Conservation (phyloP, 2,329 filamentous ascomycete genomes). For the Colletotrichum phormii region DNA sequence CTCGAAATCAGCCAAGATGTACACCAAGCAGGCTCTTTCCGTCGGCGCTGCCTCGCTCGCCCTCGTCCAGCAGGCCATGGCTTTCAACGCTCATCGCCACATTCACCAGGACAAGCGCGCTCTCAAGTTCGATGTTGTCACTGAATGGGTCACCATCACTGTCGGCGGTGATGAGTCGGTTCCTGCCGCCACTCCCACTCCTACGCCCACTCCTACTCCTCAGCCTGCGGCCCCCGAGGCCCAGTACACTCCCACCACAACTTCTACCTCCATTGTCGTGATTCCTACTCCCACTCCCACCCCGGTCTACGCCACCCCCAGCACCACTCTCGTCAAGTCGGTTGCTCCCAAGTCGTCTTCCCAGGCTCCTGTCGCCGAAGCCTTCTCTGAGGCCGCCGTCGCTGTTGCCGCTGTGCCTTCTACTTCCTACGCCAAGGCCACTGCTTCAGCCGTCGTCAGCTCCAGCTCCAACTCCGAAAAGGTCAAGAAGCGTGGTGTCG, state of each 20-base stretch:
- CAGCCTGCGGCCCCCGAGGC: slow-evolving; percentile 11
- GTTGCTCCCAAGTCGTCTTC: slow-evolving; percentile 28
- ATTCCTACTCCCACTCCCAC: slow-evolving; percentile 9
- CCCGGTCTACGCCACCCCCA: slow-evolving; percentile 19
- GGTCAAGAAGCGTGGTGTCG: slow-evolving; percentile 72
- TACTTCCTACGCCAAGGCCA: slow-evolving; percentile 40
- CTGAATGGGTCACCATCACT: slow-evolving; percentile 56
- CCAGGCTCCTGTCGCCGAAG: slow-evolving; percentile 20
- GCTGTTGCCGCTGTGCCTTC: slow-evolving; percentile 36
- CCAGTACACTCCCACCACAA: slow-evolving; percentile 30
- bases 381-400: slow-evolving; percentile 4
- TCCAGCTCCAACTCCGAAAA: slow-evolving; percentile 24
- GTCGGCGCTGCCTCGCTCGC: slow-evolving; percentile 53
- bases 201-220: slow-evolving; percentile 16
- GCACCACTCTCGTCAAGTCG: slow-evolving; percentile 39
- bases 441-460: slow-evolving; percentile 30
- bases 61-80: slow-evolving; percentile 57
- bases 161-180: slow-evolving; percentile 47
- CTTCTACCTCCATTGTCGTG: slow-evolving; percentile 30
- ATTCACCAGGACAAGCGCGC: slow-evolving; percentile 50
- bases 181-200: slow-evolving; percentile 24
- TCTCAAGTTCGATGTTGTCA: slow-evolving; percentile 49
- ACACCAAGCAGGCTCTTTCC: slow-evolving; percentile 54
- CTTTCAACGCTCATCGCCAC: slow-evolving; percentile 56
- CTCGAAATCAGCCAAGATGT: slow-evolving; percentile 50